Evolutionary conservation across 495 filamentous ascomycete genomes (phyloP).

Genomic region (Aspergillus avenaceus): DNA sequence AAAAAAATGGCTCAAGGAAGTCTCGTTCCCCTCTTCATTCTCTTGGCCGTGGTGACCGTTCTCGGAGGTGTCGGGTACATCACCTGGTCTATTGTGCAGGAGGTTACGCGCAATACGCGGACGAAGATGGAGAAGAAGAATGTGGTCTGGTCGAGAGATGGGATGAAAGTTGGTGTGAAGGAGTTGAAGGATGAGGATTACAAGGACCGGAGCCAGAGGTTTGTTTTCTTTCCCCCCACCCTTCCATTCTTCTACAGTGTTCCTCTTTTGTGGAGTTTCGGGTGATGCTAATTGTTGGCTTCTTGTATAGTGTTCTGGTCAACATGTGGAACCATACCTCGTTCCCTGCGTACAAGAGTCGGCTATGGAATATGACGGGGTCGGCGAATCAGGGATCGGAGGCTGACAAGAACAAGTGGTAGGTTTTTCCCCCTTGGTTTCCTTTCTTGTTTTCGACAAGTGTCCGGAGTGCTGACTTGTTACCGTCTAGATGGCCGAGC

Average conservation of each 20-base stretch:
- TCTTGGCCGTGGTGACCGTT: constrained; percentile 58
- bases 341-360: constrained; percentile 55
- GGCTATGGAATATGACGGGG: constrained; percentile 49
- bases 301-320: constrained; percentile 53
- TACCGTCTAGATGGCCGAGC: background rate
- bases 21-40: constrained; percentile 69
- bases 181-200: constrained; percentile 72
- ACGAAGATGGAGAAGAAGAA: constrained; percentile 81
- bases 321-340: constrained; percentile 73
- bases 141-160: constrained; percentile 76
- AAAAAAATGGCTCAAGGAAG: constrained; percentile 26
- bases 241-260: no score
- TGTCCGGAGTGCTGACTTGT: background rate
- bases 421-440: constrained; percentile 8
- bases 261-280: background rate
- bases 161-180: constrained; percentile 76
- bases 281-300: background rate
- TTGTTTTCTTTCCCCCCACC: constrained; percentile 8
- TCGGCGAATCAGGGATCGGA: constrained; percentile 13
- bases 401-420: constrained; percentile 34
- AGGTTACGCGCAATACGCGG: constrained; percentile 64
- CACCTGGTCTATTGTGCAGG: constrained; percentile 63
- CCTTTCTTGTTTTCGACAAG: background rate
- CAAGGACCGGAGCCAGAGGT: constrained; percentile 77
- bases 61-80: constrained; percentile 67